Evolutionary conservation across 495 filamentous ascomycete genomes (phyloP).

Genomic region (Podospora australis): DNA sequence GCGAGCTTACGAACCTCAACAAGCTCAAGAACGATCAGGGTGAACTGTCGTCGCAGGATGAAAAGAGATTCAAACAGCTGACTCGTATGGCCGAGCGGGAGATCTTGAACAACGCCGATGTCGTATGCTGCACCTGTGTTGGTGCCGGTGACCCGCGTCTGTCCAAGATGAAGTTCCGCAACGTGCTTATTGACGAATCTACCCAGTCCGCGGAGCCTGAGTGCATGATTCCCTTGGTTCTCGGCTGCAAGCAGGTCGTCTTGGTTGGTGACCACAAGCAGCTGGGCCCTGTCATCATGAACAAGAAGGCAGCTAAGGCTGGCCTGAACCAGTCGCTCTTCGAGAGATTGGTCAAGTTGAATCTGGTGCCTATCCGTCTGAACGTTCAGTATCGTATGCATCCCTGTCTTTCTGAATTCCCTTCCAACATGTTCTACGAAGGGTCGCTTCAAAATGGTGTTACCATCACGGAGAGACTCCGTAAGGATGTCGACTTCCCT

Average conservation of each 20-base stretch:
- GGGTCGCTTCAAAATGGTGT: constrained; percentile 96
- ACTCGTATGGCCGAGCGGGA: constrained; percentile 92
- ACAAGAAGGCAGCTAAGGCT: constrained; percentile 98
- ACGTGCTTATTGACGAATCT: constrained; percentile 95
- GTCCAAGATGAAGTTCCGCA: constrained; percentile 94
- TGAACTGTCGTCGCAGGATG: constrained; percentile 90
- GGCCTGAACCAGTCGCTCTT: constrained; percentile 97
- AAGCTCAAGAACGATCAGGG: constrained; percentile 88
- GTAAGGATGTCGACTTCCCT: constrained; percentile 94
- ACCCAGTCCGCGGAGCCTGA: constrained; percentile 99
- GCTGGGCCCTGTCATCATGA: constrained; percentile 98
- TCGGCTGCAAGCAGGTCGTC: constrained; percentile 97
- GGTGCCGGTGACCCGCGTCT: constrained; percentile 94
- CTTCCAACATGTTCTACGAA: constrained; percentile 99
- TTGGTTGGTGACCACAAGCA: constrained; percentile 98
- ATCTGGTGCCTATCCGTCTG: constrained; percentile 85
- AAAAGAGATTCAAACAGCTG: constrained; percentile 95
- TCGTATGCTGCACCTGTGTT: constrained; percentile 98
- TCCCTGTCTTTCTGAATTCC: constrained; percentile 94
- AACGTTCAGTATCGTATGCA: constrained; percentile 99
- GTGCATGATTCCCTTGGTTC: constrained; percentile 96
- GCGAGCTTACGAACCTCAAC: constrained; percentile 82
- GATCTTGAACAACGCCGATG: constrained; percentile 91
- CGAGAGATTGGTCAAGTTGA: constrained; percentile 89
- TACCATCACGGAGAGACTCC: constrained; percentile 78